These are phyloP conservation scores for Typha latifolia DNA, from an alignment of 176 grass and related monocot genomes.

Conservation along the genomic window DNA sequence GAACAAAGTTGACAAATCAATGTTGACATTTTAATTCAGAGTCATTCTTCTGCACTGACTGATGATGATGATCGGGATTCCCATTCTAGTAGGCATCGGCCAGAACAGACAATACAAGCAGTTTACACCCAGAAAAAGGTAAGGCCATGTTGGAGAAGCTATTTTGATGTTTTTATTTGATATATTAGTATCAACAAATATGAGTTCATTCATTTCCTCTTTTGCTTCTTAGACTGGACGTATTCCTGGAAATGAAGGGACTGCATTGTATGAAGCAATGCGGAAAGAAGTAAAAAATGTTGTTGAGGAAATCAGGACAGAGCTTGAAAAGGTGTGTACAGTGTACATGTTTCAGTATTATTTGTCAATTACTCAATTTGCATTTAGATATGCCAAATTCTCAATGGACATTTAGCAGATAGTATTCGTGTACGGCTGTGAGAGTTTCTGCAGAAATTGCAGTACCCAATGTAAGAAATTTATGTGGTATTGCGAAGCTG, in stretches of 20 bases:
- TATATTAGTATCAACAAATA: too few species aligned
- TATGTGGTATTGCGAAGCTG: too few species aligned
- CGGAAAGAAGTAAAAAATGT: conserved; percentile 79
- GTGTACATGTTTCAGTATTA: neutral
- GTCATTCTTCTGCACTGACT: conserved; percentile 79
- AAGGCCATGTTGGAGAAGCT: too few species aligned
- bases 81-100: conserved; percentile 23
- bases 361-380: too few species aligned
- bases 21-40: conserved; percentile 28
- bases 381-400: too few species aligned
- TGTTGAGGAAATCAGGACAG: conserved; percentile 73
- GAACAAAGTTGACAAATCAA: too few species aligned
- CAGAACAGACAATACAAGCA: conserved; percentile 36
- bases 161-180: too few species aligned
- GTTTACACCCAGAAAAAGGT: conserved; percentile 56
- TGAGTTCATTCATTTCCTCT: neutral
- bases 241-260: conserved; percentile 18
- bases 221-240: conserved; percentile 23
- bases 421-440: too few species aligned
- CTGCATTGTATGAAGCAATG: conserved; percentile 58
- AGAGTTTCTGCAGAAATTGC: too few species aligned
- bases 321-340: conserved; percentile 58
- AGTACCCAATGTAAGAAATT: too few species aligned
- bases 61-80: conserved; percentile 69
- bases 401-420: too few species aligned